A percentile compares a stretch with the other conserved stretches of the same genome.
Conservation (phyloP, 768 basidiomycete species). For the Dictyophora rubrovolvata region DNA sequence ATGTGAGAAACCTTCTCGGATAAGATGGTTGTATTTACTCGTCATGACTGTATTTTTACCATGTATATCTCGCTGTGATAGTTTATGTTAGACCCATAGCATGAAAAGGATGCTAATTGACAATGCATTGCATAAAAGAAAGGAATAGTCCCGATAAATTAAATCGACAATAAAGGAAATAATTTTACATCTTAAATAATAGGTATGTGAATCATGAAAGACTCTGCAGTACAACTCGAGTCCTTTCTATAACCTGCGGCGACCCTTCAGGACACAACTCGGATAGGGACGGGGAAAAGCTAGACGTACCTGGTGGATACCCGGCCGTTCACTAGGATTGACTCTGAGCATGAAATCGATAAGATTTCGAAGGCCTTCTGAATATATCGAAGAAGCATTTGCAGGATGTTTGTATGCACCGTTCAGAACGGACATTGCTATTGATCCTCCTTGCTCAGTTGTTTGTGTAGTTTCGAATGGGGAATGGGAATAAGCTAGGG, state of each 20-base stretch:
- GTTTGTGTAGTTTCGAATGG: conserved; percentile 92
- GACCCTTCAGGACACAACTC: background rate
- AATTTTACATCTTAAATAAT: conserved; percentile 1
- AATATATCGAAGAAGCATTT: conserved; percentile 56
- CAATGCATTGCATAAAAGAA: no score
- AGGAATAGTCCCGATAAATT: no score
- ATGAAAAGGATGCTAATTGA: background rate
- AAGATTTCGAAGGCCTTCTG: conserved; percentile 68
- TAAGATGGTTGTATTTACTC: conserved; percentile 21
- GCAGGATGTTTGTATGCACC: conserved; percentile 84
- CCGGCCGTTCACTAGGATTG: conserved; percentile 73
- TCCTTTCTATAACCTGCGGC: conserved; percentile 52
- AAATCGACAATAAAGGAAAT: background rate
- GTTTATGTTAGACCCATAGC: background rate
- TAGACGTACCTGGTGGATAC: conserved; percentile 67
- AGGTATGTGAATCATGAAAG: conserved; percentile 29
- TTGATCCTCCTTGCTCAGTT: conserved; percentile 89
- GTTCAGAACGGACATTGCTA: conserved; percentile 94
- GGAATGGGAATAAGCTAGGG: conserved; percentile 90
- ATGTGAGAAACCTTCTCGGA: conserved; percentile 58
- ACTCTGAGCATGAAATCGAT: conserved; percentile 80
- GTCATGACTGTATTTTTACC: background rate
- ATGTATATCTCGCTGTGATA: background rate
- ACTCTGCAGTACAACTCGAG: conserved; percentile 52
- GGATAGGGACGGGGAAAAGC: conserved; percentile 1